Base-by-base conservation (phyloP, 179 eudicot genomes). In the Beta corolliflora region DNA sequence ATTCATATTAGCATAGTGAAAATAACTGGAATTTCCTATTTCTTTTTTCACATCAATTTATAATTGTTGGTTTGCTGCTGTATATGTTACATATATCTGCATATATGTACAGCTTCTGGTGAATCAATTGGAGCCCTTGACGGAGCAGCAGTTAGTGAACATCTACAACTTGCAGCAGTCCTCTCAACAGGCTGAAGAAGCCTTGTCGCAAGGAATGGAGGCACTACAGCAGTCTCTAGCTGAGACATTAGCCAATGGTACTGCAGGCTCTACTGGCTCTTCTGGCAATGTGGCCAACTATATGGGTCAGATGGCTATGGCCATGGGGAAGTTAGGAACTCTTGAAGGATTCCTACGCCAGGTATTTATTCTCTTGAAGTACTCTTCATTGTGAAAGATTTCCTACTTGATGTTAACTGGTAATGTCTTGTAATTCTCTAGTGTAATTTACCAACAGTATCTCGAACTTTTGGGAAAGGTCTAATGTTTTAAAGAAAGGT, bases 281-380 rank as follows among this genome's bases (percentile, higher is more conserved):
- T 88, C 97, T 31, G 99, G 97, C 46, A 92, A 94, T 64, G 94
- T 95, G 60, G 99, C 99, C 15, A 95, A 90, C 83, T 95, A 95
- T 84, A 95, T 95, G 98, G 98, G 98, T 79, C 98, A 95, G 84
- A 95, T 95, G 98, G 98, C 98, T 54, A 91, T 95, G 97, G 98
- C 98, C 61, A 95, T 95, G 98, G 99, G 99, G 15, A 95, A 95
- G 81, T 79, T 95, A 67, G 99, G 99, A 79, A 91, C 99, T 69
- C 94, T 95, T 3, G 99, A 95, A 83, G 91, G 93, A 50, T 95
- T 95, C 65, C 89, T 94, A 18, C 95, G 92, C 79, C 99, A 95
- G 99, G 99, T 95, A 84, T 48, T 65, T n/a, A 36, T 46, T 75
- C 36, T 59, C 61, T 66, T 21, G 59, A 23, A 15, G 41, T 36